phyloP scores from a whole-genome alignment of 495 filamentous ascomycete genomes.

The Talaromyces borbonicus region DNA sequence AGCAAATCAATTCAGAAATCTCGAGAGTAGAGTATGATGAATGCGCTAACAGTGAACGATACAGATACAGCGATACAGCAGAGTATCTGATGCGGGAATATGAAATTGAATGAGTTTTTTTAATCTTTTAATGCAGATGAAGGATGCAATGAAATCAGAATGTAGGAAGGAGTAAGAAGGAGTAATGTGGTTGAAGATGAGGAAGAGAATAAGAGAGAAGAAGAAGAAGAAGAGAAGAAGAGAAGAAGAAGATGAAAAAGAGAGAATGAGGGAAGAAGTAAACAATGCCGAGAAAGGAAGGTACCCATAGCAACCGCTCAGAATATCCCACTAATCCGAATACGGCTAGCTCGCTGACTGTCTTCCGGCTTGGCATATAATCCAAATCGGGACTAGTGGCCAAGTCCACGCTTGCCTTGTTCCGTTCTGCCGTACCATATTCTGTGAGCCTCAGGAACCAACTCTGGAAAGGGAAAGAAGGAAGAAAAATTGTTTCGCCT shows the following conservation, averaged over 20 bases:
- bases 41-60: background rate
- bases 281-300: too few species aligned
- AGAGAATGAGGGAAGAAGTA: constrained; percentile 1
- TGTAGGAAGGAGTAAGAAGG: too few species aligned
- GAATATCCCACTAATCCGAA: background rate
- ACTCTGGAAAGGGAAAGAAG: background rate
- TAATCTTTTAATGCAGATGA: background rate
- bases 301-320: constrained; percentile 2
- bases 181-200: background rate
- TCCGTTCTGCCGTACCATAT: background rate
- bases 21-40: background rate
- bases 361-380: constrained; percentile 13
- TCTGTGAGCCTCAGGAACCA: background rate
- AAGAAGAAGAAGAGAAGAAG: background rate
- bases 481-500: too few species aligned
- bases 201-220: background rate
- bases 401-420: constrained; percentile 1
- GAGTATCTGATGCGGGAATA: constrained; percentile 2
- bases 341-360: constrained; percentile 30
- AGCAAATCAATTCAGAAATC: too few species aligned
- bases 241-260: background rate
- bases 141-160: background rate
- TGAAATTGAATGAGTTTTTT: too few species aligned
- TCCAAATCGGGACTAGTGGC: constrained; percentile 9
- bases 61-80: background rate